Percentiles rank a stretch among this genome's conserved stretches.
Conservation (phyloP, 495 filamentous ascomycete species). For the Aspergillus panamensis region DNA sequence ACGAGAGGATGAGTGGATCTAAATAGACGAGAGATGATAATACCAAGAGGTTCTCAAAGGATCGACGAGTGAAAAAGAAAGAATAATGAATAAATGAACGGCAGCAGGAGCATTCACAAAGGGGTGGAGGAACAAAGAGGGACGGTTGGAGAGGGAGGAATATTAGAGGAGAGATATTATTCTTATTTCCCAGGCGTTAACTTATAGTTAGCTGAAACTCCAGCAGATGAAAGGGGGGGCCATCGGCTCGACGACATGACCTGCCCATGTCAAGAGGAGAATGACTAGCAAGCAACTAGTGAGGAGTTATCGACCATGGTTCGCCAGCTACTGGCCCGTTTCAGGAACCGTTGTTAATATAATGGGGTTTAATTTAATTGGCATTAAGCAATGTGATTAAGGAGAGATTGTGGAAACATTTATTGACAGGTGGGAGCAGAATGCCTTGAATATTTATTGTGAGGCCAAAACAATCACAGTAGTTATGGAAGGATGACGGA, state of each 20-base stretch:
- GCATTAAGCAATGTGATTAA: not conserved
- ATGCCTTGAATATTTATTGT: too few species aligned
- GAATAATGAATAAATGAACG: not conserved
- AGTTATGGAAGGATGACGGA: too few species aligned
- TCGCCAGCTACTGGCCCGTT: conserved; percentile 7
- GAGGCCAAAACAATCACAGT: too few species aligned
- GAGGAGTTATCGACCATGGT: conserved; percentile 3
- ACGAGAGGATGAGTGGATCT: conserved; percentile 10
- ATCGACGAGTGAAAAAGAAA: not conserved
- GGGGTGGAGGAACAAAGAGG: not conserved
- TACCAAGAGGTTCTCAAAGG: not conserved
- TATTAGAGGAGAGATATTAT: not conserved
- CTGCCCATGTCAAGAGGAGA: not conserved
- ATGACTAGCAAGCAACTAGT: conserved; percentile 7
- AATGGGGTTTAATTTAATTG: not conserved
- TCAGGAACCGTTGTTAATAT: not conserved
- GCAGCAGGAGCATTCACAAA: not conserved
- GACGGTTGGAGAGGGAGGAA: not conserved
- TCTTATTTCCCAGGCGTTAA: too few species aligned
- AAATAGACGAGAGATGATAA: not conserved
- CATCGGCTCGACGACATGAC: not conserved
- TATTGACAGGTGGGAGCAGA: too few species aligned
- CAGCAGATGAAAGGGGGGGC: not conserved
- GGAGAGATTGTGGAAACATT: too few species aligned
- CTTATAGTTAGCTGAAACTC: not conserved